Evolutionary conservation across 805 yeast species (phyloP), one percentile per base, ranked within the genome.

Genomic region (Aciculoconidium aculeatum): DNA sequence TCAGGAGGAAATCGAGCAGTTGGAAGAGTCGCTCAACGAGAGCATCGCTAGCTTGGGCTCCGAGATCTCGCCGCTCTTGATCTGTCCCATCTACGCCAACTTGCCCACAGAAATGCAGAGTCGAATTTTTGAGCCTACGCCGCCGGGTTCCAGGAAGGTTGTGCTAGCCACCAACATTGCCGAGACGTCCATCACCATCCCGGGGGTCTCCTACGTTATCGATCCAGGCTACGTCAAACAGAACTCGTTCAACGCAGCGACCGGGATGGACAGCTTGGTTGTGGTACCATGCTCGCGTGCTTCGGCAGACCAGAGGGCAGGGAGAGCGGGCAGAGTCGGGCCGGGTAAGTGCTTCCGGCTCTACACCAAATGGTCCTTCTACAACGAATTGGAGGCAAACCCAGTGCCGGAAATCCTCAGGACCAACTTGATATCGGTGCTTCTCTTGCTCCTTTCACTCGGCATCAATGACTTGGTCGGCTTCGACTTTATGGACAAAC

Each of bases 141-240:
- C 96, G 0, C 64, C 67, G 1, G 73, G 75, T 19, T 58, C 82
- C 3, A 59, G 98, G 21, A 92, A 92, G 49, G 88, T 90, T 11
- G 94, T 92, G 0, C 57, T 92, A 21, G 97, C 97, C 1, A 92
- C 98, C 1, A 92, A 92, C 44, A 92, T 92, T 42, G 98, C 70
- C 0, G 70, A 65, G 32, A 65, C 70, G 1, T 63, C 69, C 19
- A 65, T 65, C 29, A 65, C 70, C 2, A 65, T 65, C 21, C 65
- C 63, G 28, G 70, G 70, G 4, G 58, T 64, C 14, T 43, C 51
- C 11, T 63, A 45, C 40, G 70, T 65, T 6, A 60, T 65, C 27
- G 70, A 65, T 37, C 63, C 67, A 1, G 70, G 70, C 1, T 64
- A 61, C 28, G 70, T 65, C 15, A 65, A 65, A 40, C 68, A 65